Base-by-base conservation (phyloP, 2,329 filamentous ascomycete species). In the Neonectria faginata region DNA sequence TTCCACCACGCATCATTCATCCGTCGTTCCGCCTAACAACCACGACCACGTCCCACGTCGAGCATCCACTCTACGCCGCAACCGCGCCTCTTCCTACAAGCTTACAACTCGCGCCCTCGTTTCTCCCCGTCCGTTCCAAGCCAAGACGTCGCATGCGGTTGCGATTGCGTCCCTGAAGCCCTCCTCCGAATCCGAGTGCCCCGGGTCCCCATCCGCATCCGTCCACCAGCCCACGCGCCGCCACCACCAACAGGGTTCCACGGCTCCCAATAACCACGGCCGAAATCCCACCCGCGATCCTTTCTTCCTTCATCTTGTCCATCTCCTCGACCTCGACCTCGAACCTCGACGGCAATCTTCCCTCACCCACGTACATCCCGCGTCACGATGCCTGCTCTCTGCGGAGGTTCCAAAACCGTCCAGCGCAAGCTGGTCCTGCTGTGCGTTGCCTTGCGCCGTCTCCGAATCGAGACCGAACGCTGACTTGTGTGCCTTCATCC, bases 341-440 rank as follows among this genome's bases (percentile, higher is more conserved):
- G 36, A 62, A 60, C 44, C 44, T 60, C 36, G 39, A 52, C 52
- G 29, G 44, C 48, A 18, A 18, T 31, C n/a, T n/a, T 5, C 29
- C 48, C 1, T 12, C 33, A 4, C 31, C 31, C 5, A 36, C 45
- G 20, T 27, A 18, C 3, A 51, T 20, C 27, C 20, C 48, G 27
- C 20, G 10, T 33, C 57, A 67, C 60, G 60, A 75, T 75, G 73
- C 73, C 73, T 73, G 70, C 78, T 76, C 77, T 83, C 67, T 92
- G 91, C 78, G 90, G 91, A 75, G 89, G 90, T 71, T 90, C 88
- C 68, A 93, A 97, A 84, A 94, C 92, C 60, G 93, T 95, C 74
- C 92, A 97, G 88, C 92, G 94, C 83, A 97, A 97, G 90, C 92
- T 97, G 83, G 94, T 97, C 76, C 87, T 97, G 74, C 86, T 97